Base-by-base conservation (phyloP, 176 grass and related monocot species). In the Oryza australiensis region DNA sequence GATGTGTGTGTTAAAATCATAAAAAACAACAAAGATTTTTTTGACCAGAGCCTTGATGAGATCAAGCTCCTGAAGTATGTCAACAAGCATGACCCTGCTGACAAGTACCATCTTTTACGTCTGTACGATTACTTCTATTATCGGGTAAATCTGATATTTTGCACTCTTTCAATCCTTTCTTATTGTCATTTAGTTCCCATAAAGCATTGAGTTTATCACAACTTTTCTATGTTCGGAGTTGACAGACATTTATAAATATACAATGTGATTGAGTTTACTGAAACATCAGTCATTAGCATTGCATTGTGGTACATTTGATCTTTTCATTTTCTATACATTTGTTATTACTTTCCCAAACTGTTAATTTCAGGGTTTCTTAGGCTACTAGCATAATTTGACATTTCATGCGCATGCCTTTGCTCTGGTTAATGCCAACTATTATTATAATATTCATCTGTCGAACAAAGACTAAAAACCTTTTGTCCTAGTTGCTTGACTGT, bases 1-100 rank as follows among this genome's bases (percentile, higher is more conserved):
- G 97, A 99, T 88, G 97, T 99, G 26, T 99, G 97, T 62, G 89
- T 99, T 78, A 99, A 99, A 90, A 95, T 99, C 68, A 99, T 99
- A 68, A 99, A 99, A 87, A 99, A 99, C 69, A 99, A 99, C 83
- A 99, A 99, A 91, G 97, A 99, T 93, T 99, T 99, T 87, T 99
- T 99, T 20, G 97, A 99, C 55, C 97, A 99, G 74, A 99, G 97
- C 71, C 88, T 99, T 76, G 97, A 99, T 88, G 97, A 99, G 87
- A 99, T 99, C 89, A 99, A 99, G 80, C 97, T 99, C 76, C 85
- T 99, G 87, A 99, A 99, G 83, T 94, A 91, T 92, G 93, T 99
- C 37, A 99, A 95, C 86, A 99, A 94, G 83, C 89, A 99, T 88
- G 97, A 99, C 72, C 97, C 97, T 72, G 89, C 82, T 13, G 97